Conservation (phyloP, 148 eudicot species). For the Vaccinium macrocarpon region DNA sequence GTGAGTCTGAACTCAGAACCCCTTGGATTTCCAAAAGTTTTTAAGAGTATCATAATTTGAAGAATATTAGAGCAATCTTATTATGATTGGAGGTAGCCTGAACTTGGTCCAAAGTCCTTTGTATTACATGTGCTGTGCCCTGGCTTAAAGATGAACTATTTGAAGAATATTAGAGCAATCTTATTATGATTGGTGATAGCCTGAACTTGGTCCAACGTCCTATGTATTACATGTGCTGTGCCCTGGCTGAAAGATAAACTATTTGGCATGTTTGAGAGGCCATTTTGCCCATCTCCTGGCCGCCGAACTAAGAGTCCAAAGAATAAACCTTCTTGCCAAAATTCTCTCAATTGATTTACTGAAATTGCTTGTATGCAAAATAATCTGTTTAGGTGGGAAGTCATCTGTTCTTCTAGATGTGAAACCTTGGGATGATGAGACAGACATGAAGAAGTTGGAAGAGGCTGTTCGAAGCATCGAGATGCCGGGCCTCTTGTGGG, state of each 20-base stretch:
- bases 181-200: neutral
- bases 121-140: neutral
- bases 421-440: conserved; percentile 99
- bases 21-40: neutral
- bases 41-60: neutral
- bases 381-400: conserved; percentile 62
- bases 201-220: neutral
- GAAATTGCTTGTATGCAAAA: neutral
- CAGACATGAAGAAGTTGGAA: conserved; percentile 92
- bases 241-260: neutral
- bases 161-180: neutral
- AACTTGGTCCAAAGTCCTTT: neutral
- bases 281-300: neutral
- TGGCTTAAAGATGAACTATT: neutral
- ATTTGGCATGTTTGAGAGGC: neutral
- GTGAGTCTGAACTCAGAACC: neutral
- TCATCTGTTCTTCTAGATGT: conserved; percentile 94
- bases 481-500: conserved; percentile 88
- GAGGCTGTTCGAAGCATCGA: conserved; percentile 86
- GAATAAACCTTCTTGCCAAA: neutral
- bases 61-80: neutral
- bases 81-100: neutral
- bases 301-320: neutral
- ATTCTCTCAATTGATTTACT: neutral
- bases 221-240: neutral